Base-by-base conservation (phyloP, 371 early-diverging fungal genomes). In the Zychaea mexicana region DNA sequence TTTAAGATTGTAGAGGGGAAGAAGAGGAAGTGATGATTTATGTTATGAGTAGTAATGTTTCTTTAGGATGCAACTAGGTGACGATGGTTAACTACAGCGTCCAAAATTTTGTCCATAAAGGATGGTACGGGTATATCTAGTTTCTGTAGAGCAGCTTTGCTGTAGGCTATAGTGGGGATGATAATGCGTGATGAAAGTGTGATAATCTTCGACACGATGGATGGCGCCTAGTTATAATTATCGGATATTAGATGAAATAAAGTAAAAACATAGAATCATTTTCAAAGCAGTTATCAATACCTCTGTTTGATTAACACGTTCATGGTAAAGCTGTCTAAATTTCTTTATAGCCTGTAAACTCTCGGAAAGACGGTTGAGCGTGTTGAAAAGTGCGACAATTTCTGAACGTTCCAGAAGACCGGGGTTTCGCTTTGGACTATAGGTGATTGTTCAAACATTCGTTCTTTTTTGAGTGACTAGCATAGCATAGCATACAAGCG, bases 361-460 rank as follows among this genome's bases (percentile, higher is more conserved):
- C 68, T 92, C 89, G 12, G 96, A 93, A 30, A 97, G 79, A 61
- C 97, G 87, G 69, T 90, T 86, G 63, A 96, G 89, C 3, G 95
- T 92, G 63, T 96, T 98, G 60, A 98, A 82, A n/a, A 98, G 77
- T 0, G 96, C 88, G 3, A 98, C 96, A 38, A 98, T 85, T 74
- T 98, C 99, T 7, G 86, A 78, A 36, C 97, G 90, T 58, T 91
- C 85, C 60, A 94, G 67, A 15, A 88, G 63, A 52, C 77, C 69
- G 2, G 83, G 84, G 2, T 83, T 84, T 28, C 65, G 67, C 24
- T 77, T 68, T 61, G 79, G 85, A 63, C 83, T 85, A 24, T 61
- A n/a, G n/a, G n/a, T n/a, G n/a, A n/a, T n/a, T n/a, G n/a, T n/a
- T n/a, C n/a, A n/a, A n/a, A n/a, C n/a, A n/a, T n/a, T n/a, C n/a